Base-by-base conservation (phyloP, 83 land plant genomes). In the Picea mariana region DNA sequence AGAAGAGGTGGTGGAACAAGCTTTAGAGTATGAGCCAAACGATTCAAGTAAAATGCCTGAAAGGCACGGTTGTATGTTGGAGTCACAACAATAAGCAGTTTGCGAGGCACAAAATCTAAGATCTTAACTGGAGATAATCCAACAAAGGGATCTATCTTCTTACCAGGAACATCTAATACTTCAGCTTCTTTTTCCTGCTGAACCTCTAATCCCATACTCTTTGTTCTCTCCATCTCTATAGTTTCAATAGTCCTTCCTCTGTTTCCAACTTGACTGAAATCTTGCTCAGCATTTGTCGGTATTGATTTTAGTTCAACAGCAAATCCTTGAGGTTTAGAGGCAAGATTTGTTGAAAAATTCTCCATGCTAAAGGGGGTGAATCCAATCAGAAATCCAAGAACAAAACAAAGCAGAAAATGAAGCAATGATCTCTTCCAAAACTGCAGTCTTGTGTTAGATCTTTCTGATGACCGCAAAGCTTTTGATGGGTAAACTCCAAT, bases 51-150 rank as follows among this genome's bases (percentile, higher is more conserved):
- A 76, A 89, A 91, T 0, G 95, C 92, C 81, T 97, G 98, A 82
- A 97, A 87, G 38, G 99, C 89, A 49, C 92, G 86, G 81, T 84
- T 81, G 82, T 89, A 86, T 20, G 98, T 95, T 67, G 99, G 93
- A 21, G 99, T 97, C 16, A 95, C 93, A 63, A 97, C 84, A 49
- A 97, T 95, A 79, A 97, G 71, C 61, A 97, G 89, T 82, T 95
- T 95, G 21, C 81, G 81, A 65, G 82, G 80, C 13, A 42, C 86
- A 55, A 84, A 72, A 75, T 79, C 84, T 47, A 79, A 52, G 63
- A 64, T 84, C 59, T 79, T 72, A 67, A 75, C 26, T 15, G 81
- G 44, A n/a, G 81, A 80, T 26, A 55, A 20, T 16, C 65, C 79
- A 79, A 20, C 34, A 7, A 40, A 27, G 26, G 38, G 23, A 76